Evolutionary conservation across 1,284 basidiomycete genomes (phyloP).

Genomic region (Rugosomyces carneus): DNA sequence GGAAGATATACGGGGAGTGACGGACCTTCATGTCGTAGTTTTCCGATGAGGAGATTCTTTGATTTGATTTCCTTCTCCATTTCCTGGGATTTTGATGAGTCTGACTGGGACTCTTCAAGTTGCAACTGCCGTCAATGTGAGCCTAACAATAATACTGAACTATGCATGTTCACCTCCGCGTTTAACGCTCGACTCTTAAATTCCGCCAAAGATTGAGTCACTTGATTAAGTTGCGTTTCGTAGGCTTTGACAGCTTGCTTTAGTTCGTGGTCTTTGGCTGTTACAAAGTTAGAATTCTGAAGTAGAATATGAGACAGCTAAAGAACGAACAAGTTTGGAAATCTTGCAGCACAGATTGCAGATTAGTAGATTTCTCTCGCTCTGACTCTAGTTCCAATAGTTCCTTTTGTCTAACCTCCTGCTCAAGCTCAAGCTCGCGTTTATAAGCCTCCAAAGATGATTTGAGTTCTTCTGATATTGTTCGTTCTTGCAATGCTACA

Average conservation of each 20-base stretch:
- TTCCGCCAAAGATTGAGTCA: conserved; percentile 73
- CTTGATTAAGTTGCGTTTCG: conserved; percentile 65
- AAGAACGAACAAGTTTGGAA: conserved; percentile 79
- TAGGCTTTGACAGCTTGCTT: conserved; percentile 77
- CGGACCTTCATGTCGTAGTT: conserved; percentile 89
- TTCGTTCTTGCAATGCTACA: conserved; percentile 68
- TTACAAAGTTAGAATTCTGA: conserved; percentile 12
- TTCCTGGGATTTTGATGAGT: conserved; percentile 57
- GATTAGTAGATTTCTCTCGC: conserved; percentile 70
- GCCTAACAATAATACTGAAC: conserved; percentile 11
- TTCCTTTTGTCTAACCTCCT: conserved; percentile 48
- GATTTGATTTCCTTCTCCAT: conserved; percentile 92
- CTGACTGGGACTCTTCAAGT: conserved; percentile 69
- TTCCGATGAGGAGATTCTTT: conserved; percentile 87
- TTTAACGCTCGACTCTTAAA: conserved; percentile 81
- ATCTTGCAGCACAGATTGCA: conserved; percentile 92
- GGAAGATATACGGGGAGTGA: conserved; percentile 1
- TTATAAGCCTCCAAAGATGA: conserved; percentile 52
- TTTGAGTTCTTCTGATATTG: conserved; percentile 63
- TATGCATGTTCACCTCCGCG: conserved; percentile 61
- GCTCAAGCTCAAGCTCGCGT: conserved; percentile 62
- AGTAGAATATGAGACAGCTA: conserved; percentile 3
- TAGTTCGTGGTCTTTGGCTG: conserved; percentile 73
- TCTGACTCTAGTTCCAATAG: conserved; percentile 61
- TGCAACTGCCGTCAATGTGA: conserved; percentile 37